Evolutionary conservation across 164 flowering plant genomes (phyloP).

Genomic region (Tetracentron sinense): DNA sequence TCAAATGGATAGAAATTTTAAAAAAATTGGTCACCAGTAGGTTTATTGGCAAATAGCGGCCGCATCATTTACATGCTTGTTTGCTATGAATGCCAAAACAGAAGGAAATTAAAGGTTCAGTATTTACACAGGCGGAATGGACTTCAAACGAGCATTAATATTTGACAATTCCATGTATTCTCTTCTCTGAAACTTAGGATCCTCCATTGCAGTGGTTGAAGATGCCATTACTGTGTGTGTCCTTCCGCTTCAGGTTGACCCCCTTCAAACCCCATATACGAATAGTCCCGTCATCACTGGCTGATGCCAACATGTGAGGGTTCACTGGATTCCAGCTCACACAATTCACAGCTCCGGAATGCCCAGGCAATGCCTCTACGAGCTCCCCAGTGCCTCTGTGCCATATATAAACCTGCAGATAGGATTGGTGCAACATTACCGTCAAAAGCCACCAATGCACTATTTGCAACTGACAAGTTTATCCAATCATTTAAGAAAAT

Average conservation of each 20-base stretch:
- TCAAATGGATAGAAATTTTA: neutral
- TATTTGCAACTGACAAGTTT: too few relatives aligned
- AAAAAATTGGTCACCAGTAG: slow-evolving; percentile 14
- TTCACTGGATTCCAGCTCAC: slow-evolving; percentile 37
- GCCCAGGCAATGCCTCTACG: slow-evolving; percentile 27
- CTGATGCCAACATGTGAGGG: slow-evolving; percentile 41
- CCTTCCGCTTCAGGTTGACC: slow-evolving; percentile 19
- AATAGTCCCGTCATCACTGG: slow-evolving; percentile 37
- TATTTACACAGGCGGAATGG: slow-evolving; percentile 34
- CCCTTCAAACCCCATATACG: slow-evolving; percentile 33
- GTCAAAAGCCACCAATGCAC: too few relatives aligned
- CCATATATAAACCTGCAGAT: slow-evolving; percentile 36
- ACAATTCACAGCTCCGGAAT: slow-evolving; percentile 38
- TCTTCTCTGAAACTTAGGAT: neutral
- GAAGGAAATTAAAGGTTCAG: slow-evolving; percentile 7
- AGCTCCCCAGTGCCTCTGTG: slow-evolving; percentile 33
- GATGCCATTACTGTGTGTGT: slow-evolving; percentile 19
- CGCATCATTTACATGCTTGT: slow-evolving; percentile 26
- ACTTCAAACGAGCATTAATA: slow-evolving; percentile 10
- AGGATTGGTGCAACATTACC: neutral
- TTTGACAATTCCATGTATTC: slow-evolving; percentile 6
- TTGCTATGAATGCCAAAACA: slow-evolving; percentile 27
- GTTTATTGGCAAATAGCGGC: slow-evolving; percentile 31
- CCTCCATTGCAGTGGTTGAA: slow-evolving; percentile 30
- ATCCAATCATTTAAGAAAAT: too few relatives aligned